Conservation (phyloP, 768 basidiomycete genomes). For the Auricularia heimuer region DNA sequence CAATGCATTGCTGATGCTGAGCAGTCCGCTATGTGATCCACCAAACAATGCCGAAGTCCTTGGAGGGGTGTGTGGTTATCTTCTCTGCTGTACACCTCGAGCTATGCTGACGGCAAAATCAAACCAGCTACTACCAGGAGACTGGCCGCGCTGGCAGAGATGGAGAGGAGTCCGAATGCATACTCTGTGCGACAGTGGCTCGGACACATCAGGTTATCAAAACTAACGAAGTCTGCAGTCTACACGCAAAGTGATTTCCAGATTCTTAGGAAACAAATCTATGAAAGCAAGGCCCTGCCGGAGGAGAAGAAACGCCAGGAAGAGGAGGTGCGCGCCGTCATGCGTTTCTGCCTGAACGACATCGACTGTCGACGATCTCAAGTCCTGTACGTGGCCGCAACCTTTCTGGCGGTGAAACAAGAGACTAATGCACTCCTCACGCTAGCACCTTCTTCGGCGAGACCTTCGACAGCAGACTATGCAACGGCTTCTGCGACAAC, state of each 20-base stretch:
- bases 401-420: no score
- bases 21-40: slow-evolving; percentile 91
- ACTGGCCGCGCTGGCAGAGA: slow-evolving; percentile 96
- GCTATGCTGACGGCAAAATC: slow-evolving; percentile 3
- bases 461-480: slow-evolving; percentile 55
- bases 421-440: no score
- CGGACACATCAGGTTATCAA: neutral
- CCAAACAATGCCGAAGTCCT: slow-evolving; percentile 64
- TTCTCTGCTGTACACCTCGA: neutral
- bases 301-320: slow-evolving; percentile 61
- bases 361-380: slow-evolving; percentile 81
- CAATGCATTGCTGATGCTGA: neutral
- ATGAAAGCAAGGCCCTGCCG: slow-evolving; percentile 36
- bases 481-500: slow-evolving; percentile 72
- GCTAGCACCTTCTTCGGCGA: slow-evolving; percentile 60
- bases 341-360: slow-evolving; percentile 71
- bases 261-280: slow-evolving; percentile 50
- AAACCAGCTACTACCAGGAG: slow-evolving; percentile 77
- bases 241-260: slow-evolving; percentile 53
- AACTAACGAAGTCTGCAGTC: slow-evolving; percentile 32
- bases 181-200: slow-evolving; percentile 57
- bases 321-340: slow-evolving; percentile 55
- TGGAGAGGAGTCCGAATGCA: slow-evolving; percentile 70
- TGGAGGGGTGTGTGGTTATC: slow-evolving; percentile 58
- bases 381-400: slow-evolving; percentile 41